Base-by-base conservation (phyloP, 2,329 filamentous ascomycete genomes). In the Fusarium acutatum region DNA sequence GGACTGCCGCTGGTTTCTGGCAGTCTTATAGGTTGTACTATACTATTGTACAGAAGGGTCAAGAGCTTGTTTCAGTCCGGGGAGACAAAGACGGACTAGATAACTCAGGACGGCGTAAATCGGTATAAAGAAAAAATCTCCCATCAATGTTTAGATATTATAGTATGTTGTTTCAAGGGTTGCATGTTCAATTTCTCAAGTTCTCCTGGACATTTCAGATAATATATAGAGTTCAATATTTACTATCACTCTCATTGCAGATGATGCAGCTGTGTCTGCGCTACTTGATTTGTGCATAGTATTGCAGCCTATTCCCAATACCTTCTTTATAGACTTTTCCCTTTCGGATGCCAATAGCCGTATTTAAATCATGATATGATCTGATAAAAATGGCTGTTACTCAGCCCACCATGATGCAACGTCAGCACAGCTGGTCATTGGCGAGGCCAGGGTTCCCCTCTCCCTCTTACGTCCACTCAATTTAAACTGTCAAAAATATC, bases 261-360 rank as follows among this genome's bases (percentile, higher is more conserved):
- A 4, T 2, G 20, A 49, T 32, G 5, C 7, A 49, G 46, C 12
- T 22, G 6, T 3, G 15, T 46, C 1, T 28, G 8, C 13, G 4
- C 20, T 20, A 47, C 28, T 1, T 12, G 20, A 47, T 0, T 30
- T 7, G 20, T 15, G 26, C 13, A 22, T 47, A 10, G 5, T 47
- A 14, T 11, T 46, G 1, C 6, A 18, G 15, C 0, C 22, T 30
- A 32, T 11, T n/a, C 7, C 1, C 1, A 10, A 2, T 47, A 3
- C 18, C 10, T 18, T 3, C 10, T 10, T 22, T 9, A 22, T 47
- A 46, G 0, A 6, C 7, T 7, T 30, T 14, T 46, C 26, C 1
- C 8, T 15, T 22, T 22, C 1, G 2, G 13, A 15, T 9, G 13
- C 0, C 13, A 22, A 47, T 15, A 10, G 6, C 20, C 8, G 20